Conservation (phyloP, 2,329 filamentous ascomycete genomes). For the Claviceps lovelessii region DNA sequence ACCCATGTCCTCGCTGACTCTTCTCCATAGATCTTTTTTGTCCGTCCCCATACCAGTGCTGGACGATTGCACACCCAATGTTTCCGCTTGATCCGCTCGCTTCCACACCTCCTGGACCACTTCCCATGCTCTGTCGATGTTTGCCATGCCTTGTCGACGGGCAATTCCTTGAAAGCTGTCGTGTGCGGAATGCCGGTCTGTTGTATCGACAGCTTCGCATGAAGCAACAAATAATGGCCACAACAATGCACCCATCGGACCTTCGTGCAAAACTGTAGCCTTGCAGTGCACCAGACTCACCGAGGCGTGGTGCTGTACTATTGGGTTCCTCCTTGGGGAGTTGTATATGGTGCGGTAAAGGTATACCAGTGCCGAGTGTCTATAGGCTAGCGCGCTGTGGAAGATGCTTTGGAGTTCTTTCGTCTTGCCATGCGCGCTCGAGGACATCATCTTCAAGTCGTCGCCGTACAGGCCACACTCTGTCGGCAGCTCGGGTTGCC, state of each 20-base stretch:
- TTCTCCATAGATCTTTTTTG: slow-evolving; percentile 35
- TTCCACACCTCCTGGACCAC: slow-evolving; percentile 49
- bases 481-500: slow-evolving; percentile 37
- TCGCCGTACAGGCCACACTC: slow-evolving; percentile 9
- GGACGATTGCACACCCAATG: slow-evolving; percentile 9
- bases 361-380: slow-evolving; percentile 43
- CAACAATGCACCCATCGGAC: slow-evolving; percentile 48
- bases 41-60: not conserved
- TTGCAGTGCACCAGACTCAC: slow-evolving; percentile 38
- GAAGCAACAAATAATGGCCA: slow-evolving; percentile 52
- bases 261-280: slow-evolving; percentile 37
- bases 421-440: slow-evolving; percentile 17
- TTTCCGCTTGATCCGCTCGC: slow-evolving; percentile 28
- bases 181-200: slow-evolving; percentile 37
- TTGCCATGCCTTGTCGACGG: slow-evolving; percentile 48
- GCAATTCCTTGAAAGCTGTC: slow-evolving; percentile 39
- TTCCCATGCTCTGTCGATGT: slow-evolving; percentile 46
- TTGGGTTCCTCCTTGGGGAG: slow-evolving; percentile 29
- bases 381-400: slow-evolving; percentile 46
- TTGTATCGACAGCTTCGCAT: slow-evolving; percentile 38
- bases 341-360: slow-evolving; percentile 41
- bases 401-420: slow-evolving; percentile 37
- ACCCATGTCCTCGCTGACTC: slow-evolving; percentile 43
- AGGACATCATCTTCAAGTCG: not conserved
- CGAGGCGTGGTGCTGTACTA: slow-evolving; percentile 40